These are phyloP conservation scores for Sporothrix phasma DNA, from an alignment of 2,329 filamentous ascomycete genomes.

Conservation along the genomic window DNA sequence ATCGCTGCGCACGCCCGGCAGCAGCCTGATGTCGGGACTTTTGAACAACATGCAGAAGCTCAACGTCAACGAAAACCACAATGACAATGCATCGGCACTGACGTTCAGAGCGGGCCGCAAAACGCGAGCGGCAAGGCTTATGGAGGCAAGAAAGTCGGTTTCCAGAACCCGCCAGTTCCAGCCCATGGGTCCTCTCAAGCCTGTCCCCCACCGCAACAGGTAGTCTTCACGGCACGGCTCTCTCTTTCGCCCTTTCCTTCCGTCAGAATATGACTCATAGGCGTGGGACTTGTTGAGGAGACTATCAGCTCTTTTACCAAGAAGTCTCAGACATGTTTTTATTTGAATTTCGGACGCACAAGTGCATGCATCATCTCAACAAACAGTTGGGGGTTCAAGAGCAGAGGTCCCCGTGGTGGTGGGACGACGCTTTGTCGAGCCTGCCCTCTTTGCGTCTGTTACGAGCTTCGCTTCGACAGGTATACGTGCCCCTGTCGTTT, in stretches of 20 bases:
- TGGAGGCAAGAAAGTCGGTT: background rate
- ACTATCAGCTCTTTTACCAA: background rate
- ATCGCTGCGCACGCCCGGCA: background rate
- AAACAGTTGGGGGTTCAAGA: too few species aligned
- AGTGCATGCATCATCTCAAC: background rate
- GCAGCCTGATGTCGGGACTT: background rate
- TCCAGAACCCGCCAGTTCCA: background rate
- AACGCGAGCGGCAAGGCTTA: background rate
- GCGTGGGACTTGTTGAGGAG: too few species aligned
- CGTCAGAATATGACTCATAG: too few species aligned
- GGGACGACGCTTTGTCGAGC: too few species aligned
- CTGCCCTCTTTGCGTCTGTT: background rate
- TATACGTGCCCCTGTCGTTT: background rate
- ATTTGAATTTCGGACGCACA: background rate
- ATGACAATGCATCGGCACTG: background rate
- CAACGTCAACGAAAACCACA: conserved; percentile 2
- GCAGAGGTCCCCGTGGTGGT: too few species aligned
- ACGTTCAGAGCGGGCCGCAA: background rate
- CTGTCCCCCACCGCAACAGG: background rate
- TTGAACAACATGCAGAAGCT: background rate
- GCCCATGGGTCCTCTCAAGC: background rate
- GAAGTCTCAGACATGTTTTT: background rate
- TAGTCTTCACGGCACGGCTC: background rate
- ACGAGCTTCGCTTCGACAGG: too few species aligned
- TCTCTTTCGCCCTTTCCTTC: background rate